Evolutionary conservation across 768 basidiomycete genomes (phyloP).

Genomic region (Suillus americanus): DNA sequence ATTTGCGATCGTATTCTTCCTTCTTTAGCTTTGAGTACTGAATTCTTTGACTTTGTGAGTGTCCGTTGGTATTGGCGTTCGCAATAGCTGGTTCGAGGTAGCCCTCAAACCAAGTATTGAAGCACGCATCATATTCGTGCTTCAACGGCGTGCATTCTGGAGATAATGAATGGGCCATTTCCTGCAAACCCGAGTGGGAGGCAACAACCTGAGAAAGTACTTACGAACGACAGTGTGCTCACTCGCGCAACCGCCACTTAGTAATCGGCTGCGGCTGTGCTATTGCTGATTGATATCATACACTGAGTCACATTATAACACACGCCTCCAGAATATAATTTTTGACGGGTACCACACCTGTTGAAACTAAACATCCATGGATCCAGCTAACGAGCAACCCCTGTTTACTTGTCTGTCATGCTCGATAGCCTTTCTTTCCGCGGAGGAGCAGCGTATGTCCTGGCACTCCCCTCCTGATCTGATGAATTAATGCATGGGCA

Average conservation of each 20-base stretch:
- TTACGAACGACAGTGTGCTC: not conserved
- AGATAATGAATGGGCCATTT: constrained; percentile 80
- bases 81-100: constrained; percentile 83
- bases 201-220: not conserved
- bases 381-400: constrained; percentile 13
- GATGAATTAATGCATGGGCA: constrained; percentile 1
- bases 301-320: not conserved
- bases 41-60: constrained; percentile 45
- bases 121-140: constrained; percentile 88
- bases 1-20: constrained; percentile 82
- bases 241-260: too few species aligned
- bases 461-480: not conserved
- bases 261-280: not conserved
- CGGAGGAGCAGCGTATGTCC: constrained; percentile 78
- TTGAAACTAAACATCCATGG: not conserved
- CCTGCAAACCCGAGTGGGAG: not conserved
- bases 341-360: not conserved
- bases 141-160: constrained; percentile 89
- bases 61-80: constrained; percentile 35
- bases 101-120: constrained; percentile 97
- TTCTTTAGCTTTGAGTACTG: constrained; percentile 77
- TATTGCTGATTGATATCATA: not conserved
- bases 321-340: not conserved
- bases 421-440: constrained; percentile 78
- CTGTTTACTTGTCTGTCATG: constrained; percentile 92